phyloP scores from a whole-genome alignment of 2,329 filamentous ascomycete species.

The Trichoderma afroharzianum region DNA sequence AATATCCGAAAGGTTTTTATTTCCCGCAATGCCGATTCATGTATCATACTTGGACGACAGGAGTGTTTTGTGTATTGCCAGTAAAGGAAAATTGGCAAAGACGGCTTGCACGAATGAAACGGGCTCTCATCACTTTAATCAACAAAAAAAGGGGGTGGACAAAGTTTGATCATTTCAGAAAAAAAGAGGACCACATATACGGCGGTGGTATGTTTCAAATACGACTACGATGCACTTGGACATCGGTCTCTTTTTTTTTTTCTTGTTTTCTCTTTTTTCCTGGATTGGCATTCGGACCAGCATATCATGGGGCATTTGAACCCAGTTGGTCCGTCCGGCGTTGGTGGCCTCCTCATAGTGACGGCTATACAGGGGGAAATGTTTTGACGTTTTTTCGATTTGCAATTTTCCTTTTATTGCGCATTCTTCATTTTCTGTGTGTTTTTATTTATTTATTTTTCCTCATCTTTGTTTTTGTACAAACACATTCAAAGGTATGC shows the following conservation, averaged over 20 bases:
- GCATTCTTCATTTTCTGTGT: not conserved
- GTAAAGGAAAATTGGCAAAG: not conserved
- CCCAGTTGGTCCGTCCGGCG: conserved; percentile 15
- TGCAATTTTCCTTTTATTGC: not conserved
- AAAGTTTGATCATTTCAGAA: not conserved
- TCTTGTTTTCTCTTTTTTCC: not conserved
- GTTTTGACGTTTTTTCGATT: not conserved
- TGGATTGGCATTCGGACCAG: conserved; percentile 20
- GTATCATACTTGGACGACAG: conserved; percentile 11
- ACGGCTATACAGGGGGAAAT: conserved; percentile 13
- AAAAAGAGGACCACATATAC: not conserved
- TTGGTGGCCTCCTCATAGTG: conserved; percentile 11
- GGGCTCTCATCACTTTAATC: not conserved
- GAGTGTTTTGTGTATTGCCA: not conserved
- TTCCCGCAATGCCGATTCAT: not conserved
- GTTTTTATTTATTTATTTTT: not conserved
- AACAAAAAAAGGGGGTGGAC: not conserved
- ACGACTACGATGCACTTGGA: not conserved
- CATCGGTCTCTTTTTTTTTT: not conserved
- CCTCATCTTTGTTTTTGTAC: not conserved
- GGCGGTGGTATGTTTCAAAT: conserved; percentile 12
- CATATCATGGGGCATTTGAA: conserved; percentile 1
- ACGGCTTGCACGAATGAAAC: not conserved
- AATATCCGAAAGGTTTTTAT: not conserved
- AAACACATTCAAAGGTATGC: not conserved